Evolutionary conservation across 2,329 filamentous ascomycete genomes (phyloP).

Genomic region (Aspergillus brasiliensis): DNA sequence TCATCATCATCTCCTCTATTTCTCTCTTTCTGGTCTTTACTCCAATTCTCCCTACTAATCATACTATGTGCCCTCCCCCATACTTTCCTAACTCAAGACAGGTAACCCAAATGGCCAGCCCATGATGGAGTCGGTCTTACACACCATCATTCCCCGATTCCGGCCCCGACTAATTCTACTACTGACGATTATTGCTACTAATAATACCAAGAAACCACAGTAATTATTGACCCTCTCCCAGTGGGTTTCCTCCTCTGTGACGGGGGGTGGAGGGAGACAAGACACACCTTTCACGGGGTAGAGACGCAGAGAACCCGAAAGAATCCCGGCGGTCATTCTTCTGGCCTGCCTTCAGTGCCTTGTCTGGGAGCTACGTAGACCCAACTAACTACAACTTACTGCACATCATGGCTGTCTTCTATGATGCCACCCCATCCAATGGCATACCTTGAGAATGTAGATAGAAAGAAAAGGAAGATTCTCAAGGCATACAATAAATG

Average conservation of each 20-base stretch:
- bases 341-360: background rate
- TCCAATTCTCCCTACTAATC: background rate
- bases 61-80: background rate
- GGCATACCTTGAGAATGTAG: too few relatives aligned
- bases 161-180: background rate
- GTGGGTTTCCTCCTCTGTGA: background rate
- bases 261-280: background rate
- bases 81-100: background rate
- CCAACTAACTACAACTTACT: too few relatives aligned
- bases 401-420: background rate
- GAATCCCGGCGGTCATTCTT: background rate
- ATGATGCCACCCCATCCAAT: conserved; percentile 5
- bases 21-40: background rate
- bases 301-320: conserved; percentile 7
- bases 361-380: background rate
- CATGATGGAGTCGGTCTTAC: background rate
- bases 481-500: too few relatives aligned
- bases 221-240: background rate
- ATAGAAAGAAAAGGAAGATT: too few relatives aligned
- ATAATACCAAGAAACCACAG: background rate
- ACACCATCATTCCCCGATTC: background rate
- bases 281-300: conserved; percentile 1
- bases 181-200: background rate
- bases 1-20: too few relatives aligned
- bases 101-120: background rate